Conservation (phyloP, 1,139 yeast species). For the Blastobotrys aristatus region DNA sequence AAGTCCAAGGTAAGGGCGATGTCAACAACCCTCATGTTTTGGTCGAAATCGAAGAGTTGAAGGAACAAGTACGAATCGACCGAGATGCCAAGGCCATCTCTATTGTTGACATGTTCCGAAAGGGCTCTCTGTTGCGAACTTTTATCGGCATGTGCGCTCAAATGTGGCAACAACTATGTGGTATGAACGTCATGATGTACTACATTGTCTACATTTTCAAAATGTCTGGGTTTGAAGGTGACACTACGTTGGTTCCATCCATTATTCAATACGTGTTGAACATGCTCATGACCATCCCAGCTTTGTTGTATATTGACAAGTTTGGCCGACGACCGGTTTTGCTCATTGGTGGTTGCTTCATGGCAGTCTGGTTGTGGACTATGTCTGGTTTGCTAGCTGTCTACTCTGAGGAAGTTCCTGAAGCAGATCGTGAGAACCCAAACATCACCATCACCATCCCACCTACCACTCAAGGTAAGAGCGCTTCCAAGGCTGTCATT, state of each 20-base stretch:
- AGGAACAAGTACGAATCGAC: constrained; percentile 39
- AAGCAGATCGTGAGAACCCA: constrained; percentile 39
- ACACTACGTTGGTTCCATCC: constrained; percentile 44
- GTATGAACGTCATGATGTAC: constrained; percentile 61
- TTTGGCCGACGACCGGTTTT: constrained; percentile 51
- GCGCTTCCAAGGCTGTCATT: constrained; percentile 48
- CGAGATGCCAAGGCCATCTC: constrained; percentile 26
- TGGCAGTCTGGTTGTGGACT: constrained; percentile 43
- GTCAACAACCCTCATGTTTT: constrained; percentile 49
- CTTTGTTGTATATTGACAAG: constrained; percentile 44
- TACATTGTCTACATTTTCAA: constrained; percentile 37
- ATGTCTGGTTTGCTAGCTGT: constrained; percentile 42
- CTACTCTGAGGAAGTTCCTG: constrained; percentile 34
- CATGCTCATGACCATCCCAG: constrained; percentile 39
- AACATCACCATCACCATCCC: constrained; percentile 45
- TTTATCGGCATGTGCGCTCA: constrained; percentile 53
- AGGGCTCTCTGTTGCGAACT: constrained; percentile 48
- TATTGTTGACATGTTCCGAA: constrained; percentile 45
- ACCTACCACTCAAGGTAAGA: constrained; percentile 32
- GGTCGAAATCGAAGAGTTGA: constrained; percentile 55
- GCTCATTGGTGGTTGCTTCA: constrained; percentile 39
- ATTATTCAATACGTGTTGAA: constrained; percentile 53
- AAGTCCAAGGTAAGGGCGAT: constrained; percentile 50
- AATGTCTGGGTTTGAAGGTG: constrained; percentile 37
- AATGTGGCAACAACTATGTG: constrained; percentile 69